Evolutionary conservation across 495 filamentous ascomycete genomes (phyloP).

Genomic region (Podospora appendiculata): DNA sequence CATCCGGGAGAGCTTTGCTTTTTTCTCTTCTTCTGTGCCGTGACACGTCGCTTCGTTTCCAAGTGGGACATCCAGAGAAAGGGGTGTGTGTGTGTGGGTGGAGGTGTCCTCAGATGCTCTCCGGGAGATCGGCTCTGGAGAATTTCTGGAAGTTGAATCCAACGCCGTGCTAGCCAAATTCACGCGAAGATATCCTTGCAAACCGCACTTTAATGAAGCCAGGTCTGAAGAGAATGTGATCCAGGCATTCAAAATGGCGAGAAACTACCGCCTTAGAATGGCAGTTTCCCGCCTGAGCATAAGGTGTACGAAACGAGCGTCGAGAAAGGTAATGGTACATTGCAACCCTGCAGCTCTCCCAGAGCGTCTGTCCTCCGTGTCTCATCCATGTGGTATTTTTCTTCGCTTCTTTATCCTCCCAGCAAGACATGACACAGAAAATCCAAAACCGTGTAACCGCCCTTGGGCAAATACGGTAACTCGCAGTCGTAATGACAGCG

Average conservation of each 20-base stretch:
- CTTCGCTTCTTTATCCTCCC: background rate
- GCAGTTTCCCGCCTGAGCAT: background rate
- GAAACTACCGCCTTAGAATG: background rate
- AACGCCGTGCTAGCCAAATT: too few species aligned
- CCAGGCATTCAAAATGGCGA: background rate
- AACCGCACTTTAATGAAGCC: too few species aligned
- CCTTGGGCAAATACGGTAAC: background rate
- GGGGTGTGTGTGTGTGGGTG: too few species aligned
- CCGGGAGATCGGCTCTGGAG: too few species aligned
- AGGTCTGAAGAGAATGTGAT: background rate
- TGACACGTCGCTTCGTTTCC: too few species aligned
- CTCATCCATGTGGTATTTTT: constrained; percentile 19
- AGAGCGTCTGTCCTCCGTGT: too few species aligned
- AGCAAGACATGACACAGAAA: background rate
- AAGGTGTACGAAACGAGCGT: constrained; percentile 20
- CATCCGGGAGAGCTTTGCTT: too few species aligned
- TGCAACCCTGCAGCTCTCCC: background rate
- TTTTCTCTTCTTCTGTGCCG: too few species aligned
- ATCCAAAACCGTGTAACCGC: background rate
- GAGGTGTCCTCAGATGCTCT: too few species aligned
- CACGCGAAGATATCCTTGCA: too few species aligned
- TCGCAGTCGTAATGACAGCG: background rate
- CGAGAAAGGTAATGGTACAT: constrained; percentile 10
- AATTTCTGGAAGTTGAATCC: too few species aligned
- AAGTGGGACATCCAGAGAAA: too few species aligned